Conservation (phyloP, 2,329 filamentous ascomycete genomes). For the Ceratocystis ficicola region DNA sequence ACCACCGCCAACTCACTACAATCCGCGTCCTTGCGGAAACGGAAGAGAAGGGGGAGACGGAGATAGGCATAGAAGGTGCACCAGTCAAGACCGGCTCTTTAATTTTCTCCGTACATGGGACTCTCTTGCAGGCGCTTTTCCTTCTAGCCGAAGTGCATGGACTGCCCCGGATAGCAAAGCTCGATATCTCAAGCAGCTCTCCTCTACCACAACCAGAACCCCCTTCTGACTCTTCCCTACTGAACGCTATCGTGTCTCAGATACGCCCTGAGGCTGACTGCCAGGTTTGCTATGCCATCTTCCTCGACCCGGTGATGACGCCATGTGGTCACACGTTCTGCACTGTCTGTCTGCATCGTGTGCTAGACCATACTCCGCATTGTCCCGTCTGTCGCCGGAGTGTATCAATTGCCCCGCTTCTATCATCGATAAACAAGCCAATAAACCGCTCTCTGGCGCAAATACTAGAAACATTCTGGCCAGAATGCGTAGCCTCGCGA, state of each 20-base stretch:
- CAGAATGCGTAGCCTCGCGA: constrained; percentile 49
- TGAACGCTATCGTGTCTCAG: constrained; percentile 48
- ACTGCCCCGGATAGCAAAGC: background rate
- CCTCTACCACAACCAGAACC: background rate
- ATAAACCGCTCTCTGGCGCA: constrained; percentile 51
- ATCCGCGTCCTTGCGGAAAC: background rate
- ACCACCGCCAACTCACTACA: constrained; percentile 2
- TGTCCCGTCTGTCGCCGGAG: constrained; percentile 70
- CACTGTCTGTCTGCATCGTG: constrained; percentile 61
- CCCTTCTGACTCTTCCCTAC: constrained; percentile 1
- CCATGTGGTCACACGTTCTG: constrained; percentile 85
- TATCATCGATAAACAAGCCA: constrained; percentile 34
- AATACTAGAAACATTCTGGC: constrained; percentile 57
- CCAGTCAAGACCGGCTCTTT: background rate
- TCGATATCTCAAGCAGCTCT: constrained; percentile 5
- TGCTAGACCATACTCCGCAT: constrained; percentile 62
- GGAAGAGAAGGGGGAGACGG: too few species aligned
- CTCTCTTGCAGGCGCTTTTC: constrained; percentile 13
- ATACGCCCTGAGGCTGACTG: constrained; percentile 67
- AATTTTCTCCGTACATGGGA: constrained; percentile 2
- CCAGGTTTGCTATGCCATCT: constrained; percentile 72
- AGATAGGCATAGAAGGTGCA: background rate
- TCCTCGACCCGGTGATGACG: constrained; percentile 72
- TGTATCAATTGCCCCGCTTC: constrained; percentile 40
- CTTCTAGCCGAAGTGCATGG: constrained; percentile 8